Evolutionary conservation across 129 eudicot genomes (phyloP).

Genomic region (Flaveria bidentis): DNA sequence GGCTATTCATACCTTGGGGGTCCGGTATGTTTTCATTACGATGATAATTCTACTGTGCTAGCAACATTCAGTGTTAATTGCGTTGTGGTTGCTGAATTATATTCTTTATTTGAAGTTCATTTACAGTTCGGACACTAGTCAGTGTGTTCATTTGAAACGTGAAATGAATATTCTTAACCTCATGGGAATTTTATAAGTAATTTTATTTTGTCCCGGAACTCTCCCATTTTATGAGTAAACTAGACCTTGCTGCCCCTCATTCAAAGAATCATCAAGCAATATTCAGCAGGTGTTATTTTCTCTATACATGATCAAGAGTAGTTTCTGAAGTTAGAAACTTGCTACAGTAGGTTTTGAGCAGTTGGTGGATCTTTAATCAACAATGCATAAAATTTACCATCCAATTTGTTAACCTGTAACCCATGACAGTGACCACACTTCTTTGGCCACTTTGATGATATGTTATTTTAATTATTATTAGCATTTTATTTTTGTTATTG

Average conservation of each 20-base stretch:
- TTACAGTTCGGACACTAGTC: conserved; percentile 2
- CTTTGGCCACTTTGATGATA: neutral
- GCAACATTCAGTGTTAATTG: conserved; percentile 1
- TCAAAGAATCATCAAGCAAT: neutral
- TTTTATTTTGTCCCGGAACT: neutral
- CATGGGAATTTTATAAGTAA: neutral
- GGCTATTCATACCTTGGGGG: conserved; percentile 94
- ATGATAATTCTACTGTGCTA: conserved; percentile 8
- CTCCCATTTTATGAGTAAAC: neutral
- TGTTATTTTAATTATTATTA: neutral
- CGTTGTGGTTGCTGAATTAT: neutral
- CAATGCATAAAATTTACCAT: neutral
- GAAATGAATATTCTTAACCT: neutral
- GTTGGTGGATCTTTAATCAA: conserved; percentile 1
- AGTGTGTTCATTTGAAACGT: conserved; percentile 6
- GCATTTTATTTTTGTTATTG: neutral
- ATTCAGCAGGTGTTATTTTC: neutral
- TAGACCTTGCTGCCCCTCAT: neutral
- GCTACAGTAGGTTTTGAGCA: neutral
- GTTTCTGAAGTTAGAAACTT: neutral
- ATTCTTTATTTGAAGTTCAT: conserved; percentile 5
- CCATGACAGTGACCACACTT: conserved; percentile 10
- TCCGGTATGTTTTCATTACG: conserved; percentile 62
- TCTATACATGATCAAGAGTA: neutral
- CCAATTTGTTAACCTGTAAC: neutral